Base-by-base conservation (phyloP, 257 asterid species). In the Petunia axillaris region DNA sequence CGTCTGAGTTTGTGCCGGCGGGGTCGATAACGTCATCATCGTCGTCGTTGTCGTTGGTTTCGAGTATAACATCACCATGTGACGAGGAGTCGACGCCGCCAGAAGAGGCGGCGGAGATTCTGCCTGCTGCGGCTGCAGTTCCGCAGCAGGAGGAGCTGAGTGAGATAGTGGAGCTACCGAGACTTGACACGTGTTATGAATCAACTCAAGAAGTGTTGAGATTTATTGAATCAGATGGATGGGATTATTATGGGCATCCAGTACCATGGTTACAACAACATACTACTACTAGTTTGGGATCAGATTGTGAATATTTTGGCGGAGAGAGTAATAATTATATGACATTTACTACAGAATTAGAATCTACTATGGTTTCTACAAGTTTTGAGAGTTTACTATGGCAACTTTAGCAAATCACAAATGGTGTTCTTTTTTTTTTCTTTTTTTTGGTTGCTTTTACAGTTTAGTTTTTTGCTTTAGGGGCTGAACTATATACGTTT, bases 101-200 rank as follows among this genome's bases (percentile, higher is more conserved):
- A 11, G 65, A 39, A 6, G 15, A 1, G 50, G 75, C 60, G n/a
- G 14, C 48, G 1, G 11, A 57, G 2, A 25, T 16, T n/a, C 37
- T 1, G 36, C 40, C 16, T 0, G 8, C 70, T 4, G 16, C 44
- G 15, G 11, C 54, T 8, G 14, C 55, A 8, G 15, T n/a, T n/a
- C 46, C 60, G 36, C 25, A 62, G 2, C 83, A 46, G 1, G 79
- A 73, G 36, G 83, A 80, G 74, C 40, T 81, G 63, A 46, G 81
- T 5, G 77, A 81, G 78, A 81, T 81, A 40, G 84, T 81, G 4
- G 81, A 81, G 77, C 62, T 81, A 52, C 84, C 84, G 11, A 77
- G 44, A 35, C 59, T 81, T 36, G 77, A 35, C 14, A 41, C 64
- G 6, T 39, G 59, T 67, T 52, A 54, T 15, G 81, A 81, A 40